Conservation (phyloP, 495 filamentous ascomycete genomes). For the Penicillium dipodomyicola region DNA sequence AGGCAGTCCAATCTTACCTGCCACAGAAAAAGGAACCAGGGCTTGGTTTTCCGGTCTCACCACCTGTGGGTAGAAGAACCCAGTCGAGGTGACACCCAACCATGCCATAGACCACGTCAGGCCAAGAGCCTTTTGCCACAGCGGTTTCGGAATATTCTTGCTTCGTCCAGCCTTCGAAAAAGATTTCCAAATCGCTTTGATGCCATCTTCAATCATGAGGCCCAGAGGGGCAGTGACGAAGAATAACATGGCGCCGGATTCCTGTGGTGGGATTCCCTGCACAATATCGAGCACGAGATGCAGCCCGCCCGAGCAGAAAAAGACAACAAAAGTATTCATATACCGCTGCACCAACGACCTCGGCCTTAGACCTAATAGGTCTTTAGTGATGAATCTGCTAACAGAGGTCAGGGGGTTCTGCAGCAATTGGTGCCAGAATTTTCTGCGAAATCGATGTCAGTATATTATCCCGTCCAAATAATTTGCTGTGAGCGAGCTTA, state of each 20-base stretch:
- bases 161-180: background rate
- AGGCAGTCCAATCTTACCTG: conserved; percentile 11
- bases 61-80: conserved; percentile 25
- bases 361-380: conserved; percentile 23
- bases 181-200: conserved; percentile 19
- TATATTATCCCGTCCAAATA: background rate
- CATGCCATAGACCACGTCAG: conserved; percentile 20
- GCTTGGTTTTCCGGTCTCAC: conserved; percentile 19
- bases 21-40: conserved; percentile 22
- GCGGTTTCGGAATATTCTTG: background rate
- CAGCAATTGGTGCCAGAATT: conserved; percentile 44
- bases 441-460: conserved; percentile 22
- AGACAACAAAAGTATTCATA: conserved; percentile 31
- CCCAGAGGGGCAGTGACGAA: conserved; percentile 34
- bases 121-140: conserved; percentile 17
- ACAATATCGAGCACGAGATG: conserved; percentile 34
- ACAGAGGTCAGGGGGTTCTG: conserved; percentile 31
- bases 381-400: conserved; percentile 23
- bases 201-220: conserved; percentile 28
- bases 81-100: conserved; percentile 22
- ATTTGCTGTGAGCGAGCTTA: conserved; percentile 13
- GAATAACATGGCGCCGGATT: conserved; percentile 31
- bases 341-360: conserved; percentile 27
- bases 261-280: conserved; percentile 21
- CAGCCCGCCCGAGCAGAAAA: conserved; percentile 32